Conservation (phyloP, 306 rosid genomes). For the Lathyrus aphaca region DNA sequence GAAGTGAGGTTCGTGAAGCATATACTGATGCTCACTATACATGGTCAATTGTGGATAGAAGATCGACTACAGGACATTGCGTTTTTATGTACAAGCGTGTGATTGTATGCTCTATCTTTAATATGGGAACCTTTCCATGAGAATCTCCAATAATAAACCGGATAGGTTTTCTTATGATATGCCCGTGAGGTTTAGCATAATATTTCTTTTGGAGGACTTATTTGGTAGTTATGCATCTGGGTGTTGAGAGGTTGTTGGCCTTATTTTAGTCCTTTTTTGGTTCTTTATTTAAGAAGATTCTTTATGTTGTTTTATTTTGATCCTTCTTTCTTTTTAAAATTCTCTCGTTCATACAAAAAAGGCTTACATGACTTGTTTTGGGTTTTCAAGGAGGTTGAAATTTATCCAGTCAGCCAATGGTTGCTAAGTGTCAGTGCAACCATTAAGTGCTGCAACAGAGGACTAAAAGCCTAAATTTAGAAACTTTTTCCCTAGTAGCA, state of each 20-base stretch:
- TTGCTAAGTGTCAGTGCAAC: constrained; percentile 26
- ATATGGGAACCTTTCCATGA: no score
- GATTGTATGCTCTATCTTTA: no score
- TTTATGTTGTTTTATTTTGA: constrained; percentile 10
- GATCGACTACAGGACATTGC: no score
- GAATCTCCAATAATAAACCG: no score
- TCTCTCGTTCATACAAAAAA: neutral
- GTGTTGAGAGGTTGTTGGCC: constrained; percentile 18
- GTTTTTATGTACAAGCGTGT: no score
- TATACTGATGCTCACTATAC: no score
- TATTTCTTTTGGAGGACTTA: constrained; percentile 10
- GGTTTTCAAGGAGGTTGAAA: constrained; percentile 34
- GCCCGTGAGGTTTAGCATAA: constrained; percentile 4
- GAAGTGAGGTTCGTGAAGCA: no score
- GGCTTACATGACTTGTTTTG: constrained; percentile 34
- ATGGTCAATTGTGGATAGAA: no score
- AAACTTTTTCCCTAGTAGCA: constrained; percentile 15
- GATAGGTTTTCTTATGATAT: constrained; percentile 1
- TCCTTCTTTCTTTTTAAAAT: constrained; percentile 13
- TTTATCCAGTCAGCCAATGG: constrained; percentile 21
- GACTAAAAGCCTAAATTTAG: neutral
- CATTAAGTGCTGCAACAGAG: constrained; percentile 28
- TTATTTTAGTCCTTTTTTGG: constrained; percentile 14
- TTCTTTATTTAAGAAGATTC: constrained; percentile 25
- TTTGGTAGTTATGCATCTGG: constrained; percentile 18